Evolutionary conservation across 2,329 filamentous ascomycete species (phyloP).

Genomic region (Aspergillus uvarum): DNA sequence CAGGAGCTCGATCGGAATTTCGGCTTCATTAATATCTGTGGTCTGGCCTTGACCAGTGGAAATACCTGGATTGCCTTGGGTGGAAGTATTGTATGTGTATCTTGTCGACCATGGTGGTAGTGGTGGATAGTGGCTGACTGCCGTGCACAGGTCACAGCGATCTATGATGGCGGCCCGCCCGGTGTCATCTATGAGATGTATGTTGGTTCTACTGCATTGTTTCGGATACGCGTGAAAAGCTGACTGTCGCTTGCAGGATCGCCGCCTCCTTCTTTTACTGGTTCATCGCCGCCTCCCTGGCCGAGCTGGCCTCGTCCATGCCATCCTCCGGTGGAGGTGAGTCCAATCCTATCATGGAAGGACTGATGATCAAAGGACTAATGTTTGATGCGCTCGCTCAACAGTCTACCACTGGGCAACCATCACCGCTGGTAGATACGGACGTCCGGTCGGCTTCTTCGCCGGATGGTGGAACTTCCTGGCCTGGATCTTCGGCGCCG

Average conservation of each 20-base stretch:
- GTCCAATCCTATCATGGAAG: slow-evolving; percentile 8
- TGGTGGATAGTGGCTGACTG: background rate
- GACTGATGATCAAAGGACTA: too few species aligned
- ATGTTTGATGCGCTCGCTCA: background rate
- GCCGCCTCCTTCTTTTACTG: slow-evolving; percentile 55
- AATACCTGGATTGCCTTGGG: slow-evolving; percentile 65
- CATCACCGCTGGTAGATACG: slow-evolving; percentile 57
- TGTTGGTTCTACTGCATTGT: background rate
- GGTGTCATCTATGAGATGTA: slow-evolving; percentile 63
- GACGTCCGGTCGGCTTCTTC: slow-evolving; percentile 50
- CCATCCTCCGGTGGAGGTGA: slow-evolving; percentile 57
- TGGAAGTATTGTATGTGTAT: slow-evolving; percentile 55
- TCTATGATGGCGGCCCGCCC: slow-evolving; percentile 62
- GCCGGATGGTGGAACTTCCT: slow-evolving; percentile 47
- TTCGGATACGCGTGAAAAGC: too few species aligned
- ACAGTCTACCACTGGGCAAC: slow-evolving; percentile 62
- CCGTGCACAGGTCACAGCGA: slow-evolving; percentile 46
- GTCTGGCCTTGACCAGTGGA: slow-evolving; percentile 60
- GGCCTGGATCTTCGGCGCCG: slow-evolving; percentile 62
- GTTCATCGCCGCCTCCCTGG: slow-evolving; percentile 57
- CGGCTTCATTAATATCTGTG: slow-evolving; percentile 58
- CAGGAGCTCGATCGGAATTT: slow-evolving; percentile 66
- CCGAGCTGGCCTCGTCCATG: slow-evolving; percentile 61
- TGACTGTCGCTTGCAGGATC: slow-evolving; percentile 31
- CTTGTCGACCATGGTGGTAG: background rate